phyloP scores from a whole-genome alignment of 441 rosid genomes.

The Pelargonium cotyledonis region DNA sequence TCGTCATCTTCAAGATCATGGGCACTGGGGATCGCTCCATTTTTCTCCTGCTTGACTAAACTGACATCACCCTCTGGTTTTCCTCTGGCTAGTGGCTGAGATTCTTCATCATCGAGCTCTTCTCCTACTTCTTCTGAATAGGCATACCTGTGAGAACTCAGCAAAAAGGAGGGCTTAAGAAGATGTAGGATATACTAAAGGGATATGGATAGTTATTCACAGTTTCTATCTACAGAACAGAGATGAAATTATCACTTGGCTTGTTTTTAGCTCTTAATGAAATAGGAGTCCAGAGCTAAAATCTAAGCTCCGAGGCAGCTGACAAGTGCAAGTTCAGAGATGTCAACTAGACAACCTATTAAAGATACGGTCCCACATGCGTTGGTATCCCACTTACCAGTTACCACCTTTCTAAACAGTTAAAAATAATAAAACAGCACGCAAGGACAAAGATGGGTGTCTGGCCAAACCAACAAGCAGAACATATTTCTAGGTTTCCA shows the following conservation, averaged over 20 bases:
- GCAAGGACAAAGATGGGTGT: not conserved
- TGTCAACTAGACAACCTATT: not conserved
- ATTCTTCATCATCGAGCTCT: slow-evolving; percentile 62
- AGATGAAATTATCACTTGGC: not conserved
- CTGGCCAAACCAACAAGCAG: not conserved
- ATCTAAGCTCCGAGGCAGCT: not conserved
- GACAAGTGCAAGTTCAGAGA: not conserved
- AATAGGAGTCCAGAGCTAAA: not conserved
- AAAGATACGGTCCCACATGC: no score
- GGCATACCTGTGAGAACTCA: slow-evolving; percentile 52
- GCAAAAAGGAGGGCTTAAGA: not conserved
- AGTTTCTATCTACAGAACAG: not conserved
- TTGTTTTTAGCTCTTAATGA: not conserved
- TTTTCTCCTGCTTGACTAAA: slow-evolving; percentile 52
- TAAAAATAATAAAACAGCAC: no score
- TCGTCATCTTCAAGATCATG: slow-evolving; percentile 43
- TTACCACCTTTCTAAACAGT: no score
- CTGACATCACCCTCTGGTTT: slow-evolving; percentile 58
- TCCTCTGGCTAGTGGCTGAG: slow-evolving; percentile 55
- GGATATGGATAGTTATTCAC: not conserved
- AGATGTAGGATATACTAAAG: no score
- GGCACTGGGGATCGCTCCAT: slow-evolving; percentile 16
- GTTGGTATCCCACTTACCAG: no score
- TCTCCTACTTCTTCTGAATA: slow-evolving; percentile 69
- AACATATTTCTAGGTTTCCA: not conserved